phyloP scores from a whole-genome alignment of 495 filamentous ascomycete genomes.

The Aspergillus ostianus region DNA sequence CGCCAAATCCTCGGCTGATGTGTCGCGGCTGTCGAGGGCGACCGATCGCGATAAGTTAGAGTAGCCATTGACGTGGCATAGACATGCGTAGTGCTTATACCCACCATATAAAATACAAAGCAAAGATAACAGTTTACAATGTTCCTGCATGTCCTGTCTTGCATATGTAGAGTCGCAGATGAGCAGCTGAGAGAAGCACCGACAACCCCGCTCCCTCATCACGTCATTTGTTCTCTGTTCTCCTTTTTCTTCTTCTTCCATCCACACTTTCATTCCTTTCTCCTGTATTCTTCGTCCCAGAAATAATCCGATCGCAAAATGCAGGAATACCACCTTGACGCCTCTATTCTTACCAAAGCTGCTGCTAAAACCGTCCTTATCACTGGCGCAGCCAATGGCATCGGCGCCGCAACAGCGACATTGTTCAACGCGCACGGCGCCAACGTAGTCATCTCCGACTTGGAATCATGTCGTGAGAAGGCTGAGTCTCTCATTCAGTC shows the following conservation, averaged over 20 bases:
- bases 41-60: slow-evolving; percentile 26
- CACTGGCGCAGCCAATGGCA: slow-evolving; percentile 40
- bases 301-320: slow-evolving; percentile 3
- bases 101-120: not conserved
- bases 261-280: not conserved
- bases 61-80: slow-evolving; percentile 3
- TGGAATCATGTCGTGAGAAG: slow-evolving; percentile 10
- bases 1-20: slow-evolving; percentile 31
- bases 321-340: slow-evolving; percentile 13
- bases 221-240: not conserved
- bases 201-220: not conserved
- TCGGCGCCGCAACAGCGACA: slow-evolving; percentile 33
- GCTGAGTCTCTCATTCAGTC: slow-evolving; percentile 19
- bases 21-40: slow-evolving; percentile 23
- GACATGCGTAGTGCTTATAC: not conserved
- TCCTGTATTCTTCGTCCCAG: too few species aligned
- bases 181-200: not conserved
- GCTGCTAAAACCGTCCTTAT: slow-evolving; percentile 30
- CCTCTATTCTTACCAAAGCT: slow-evolving; percentile 8
- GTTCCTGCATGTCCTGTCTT: not conserved
- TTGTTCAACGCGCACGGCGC: slow-evolving; percentile 26
- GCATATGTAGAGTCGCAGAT: not conserved
- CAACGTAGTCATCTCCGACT: slow-evolving; percentile 33
- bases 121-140: not conserved
- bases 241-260: not conserved